These are phyloP conservation scores for Auriscalpium vulgare DNA, from an alignment of 768 basidiomycete species.

Conservation along the genomic window DNA sequence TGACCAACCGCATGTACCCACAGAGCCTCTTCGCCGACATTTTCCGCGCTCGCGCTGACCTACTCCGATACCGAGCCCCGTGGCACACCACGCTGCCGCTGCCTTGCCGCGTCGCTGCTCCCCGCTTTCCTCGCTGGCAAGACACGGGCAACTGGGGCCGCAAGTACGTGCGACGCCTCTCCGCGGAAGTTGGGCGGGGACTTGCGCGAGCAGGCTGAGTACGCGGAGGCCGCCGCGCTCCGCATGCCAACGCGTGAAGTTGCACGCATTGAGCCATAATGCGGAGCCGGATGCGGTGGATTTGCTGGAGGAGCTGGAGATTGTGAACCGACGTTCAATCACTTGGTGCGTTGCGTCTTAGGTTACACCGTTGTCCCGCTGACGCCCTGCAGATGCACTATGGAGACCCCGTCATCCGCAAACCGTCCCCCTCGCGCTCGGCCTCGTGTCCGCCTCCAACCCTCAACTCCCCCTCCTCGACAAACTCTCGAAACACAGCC, in stretches of 20 bases:
- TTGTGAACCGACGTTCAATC: constrained; percentile 54
- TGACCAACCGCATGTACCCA: constrained; percentile 1
- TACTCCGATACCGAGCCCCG: constrained; percentile 97
- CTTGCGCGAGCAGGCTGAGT: constrained; percentile 59
- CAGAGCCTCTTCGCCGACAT: constrained; percentile 95
- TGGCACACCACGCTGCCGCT: constrained; percentile 89
- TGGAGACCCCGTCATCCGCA: constrained; percentile 87
- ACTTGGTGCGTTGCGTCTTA: constrained; percentile 12
- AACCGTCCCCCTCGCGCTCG: constrained; percentile 94
- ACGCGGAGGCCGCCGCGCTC: constrained; percentile 15
- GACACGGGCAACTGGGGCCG: constrained; percentile 97
- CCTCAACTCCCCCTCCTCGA: constrained; percentile 92
- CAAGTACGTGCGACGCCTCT: constrained; percentile 95
- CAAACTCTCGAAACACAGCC: constrained; percentile 96
- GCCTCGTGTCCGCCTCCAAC: constrained; percentile 91
- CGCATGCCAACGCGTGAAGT: not conserved
- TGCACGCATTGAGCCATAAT: constrained; percentile 60
- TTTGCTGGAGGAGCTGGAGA: constrained; percentile 87
- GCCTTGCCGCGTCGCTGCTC: constrained; percentile 67
- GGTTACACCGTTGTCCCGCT: not conserved
- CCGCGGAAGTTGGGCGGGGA: constrained; percentile 93
- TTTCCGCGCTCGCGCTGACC: constrained; percentile 97
- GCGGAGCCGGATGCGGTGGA: constrained; percentile 98
- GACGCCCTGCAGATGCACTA: constrained; percentile 79
- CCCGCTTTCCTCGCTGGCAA: constrained; percentile 63